Evolutionary conservation across 441 rosid genomes (phyloP).

Genomic region (Corymbia citriodora): DNA sequence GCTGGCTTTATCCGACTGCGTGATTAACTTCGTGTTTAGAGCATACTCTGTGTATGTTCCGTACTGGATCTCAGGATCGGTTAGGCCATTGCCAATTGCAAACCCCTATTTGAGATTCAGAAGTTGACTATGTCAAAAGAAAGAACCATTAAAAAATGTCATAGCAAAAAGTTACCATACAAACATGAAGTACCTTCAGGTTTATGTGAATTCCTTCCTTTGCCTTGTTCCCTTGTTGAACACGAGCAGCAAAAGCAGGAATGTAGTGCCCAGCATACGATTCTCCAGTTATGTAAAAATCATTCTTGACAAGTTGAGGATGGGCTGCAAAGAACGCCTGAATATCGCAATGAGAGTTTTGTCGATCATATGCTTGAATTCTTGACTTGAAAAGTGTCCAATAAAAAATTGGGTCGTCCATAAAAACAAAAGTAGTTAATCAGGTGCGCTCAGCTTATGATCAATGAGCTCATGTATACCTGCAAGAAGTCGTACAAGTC

Average conservation of each 20-base stretch:
- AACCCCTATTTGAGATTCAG: constrained; percentile 48
- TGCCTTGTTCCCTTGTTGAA: constrained; percentile 62
- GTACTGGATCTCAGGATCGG: constrained; percentile 59
- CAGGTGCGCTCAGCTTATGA: not conserved
- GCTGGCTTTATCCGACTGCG: constrained; percentile 23
- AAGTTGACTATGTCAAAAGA: not conserved
- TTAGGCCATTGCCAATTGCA: constrained; percentile 78
- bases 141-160: not conserved
- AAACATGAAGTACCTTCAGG: constrained; percentile 44
- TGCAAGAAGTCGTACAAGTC: constrained; percentile 79
- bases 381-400: not conserved
- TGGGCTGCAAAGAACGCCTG: constrained; percentile 61
- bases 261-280: constrained; percentile 89
- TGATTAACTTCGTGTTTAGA: constrained; percentile 42
- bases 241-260: constrained; percentile 72
- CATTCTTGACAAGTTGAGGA: constrained; percentile 45
- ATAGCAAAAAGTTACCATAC: not conserved
- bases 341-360: not conserved
- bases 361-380: not conserved
- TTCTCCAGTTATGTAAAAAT: constrained; percentile 81
- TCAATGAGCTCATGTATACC: constrained; percentile 21
- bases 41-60: constrained; percentile 64
- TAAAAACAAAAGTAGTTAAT: not conserved
- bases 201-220: constrained; percentile 66
- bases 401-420: not conserved